Conservation (phyloP, 805 yeast genomes). For the Candida boleticola region DNA sequence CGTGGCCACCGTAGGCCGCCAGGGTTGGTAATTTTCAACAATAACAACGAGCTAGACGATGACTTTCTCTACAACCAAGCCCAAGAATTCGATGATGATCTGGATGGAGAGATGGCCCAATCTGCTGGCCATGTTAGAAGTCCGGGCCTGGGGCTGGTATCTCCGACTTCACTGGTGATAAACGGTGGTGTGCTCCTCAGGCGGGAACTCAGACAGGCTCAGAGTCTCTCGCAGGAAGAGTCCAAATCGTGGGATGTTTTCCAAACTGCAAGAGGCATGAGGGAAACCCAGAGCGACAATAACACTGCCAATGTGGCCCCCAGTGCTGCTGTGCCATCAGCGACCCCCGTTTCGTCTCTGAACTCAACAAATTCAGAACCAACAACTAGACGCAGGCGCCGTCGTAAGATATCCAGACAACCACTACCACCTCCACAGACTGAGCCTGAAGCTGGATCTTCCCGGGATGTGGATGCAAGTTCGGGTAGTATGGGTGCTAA, state of each 20-base stretch:
- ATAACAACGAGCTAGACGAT: slow-evolving; percentile 29
- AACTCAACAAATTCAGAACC: background rate
- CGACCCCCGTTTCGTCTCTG: too few species aligned
- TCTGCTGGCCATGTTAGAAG: background rate
- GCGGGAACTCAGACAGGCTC: slow-evolving; percentile 28
- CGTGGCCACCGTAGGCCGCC: slow-evolving; percentile 1
- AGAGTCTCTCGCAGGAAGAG: slow-evolving; percentile 33
- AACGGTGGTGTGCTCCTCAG: slow-evolving; percentile 41
- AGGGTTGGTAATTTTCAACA: slow-evolving; percentile 8
- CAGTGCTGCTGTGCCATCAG: too few species aligned
- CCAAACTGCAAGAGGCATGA: slow-evolving; percentile 24
- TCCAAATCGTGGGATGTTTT: slow-evolving; percentile 35
- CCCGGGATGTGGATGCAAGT: too few species aligned
- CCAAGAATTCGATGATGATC: slow-evolving; percentile 1
- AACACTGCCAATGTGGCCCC: too few species aligned
- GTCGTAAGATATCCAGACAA: background rate
- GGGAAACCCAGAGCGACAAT: background rate
- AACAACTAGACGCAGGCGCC: background rate
- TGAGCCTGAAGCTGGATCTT: too few species aligned
- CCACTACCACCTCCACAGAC: too few species aligned
- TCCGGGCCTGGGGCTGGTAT: background rate
- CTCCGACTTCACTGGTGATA: slow-evolving; percentile 16
- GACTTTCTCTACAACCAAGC: slow-evolving; percentile 13
- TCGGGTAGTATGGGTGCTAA: too few species aligned
- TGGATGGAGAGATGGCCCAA: background rate